These are phyloP conservation scores for Zopfia rhizophila DNA, from an alignment of 2,329 filamentous ascomycete genomes.

Conservation along the genomic window DNA sequence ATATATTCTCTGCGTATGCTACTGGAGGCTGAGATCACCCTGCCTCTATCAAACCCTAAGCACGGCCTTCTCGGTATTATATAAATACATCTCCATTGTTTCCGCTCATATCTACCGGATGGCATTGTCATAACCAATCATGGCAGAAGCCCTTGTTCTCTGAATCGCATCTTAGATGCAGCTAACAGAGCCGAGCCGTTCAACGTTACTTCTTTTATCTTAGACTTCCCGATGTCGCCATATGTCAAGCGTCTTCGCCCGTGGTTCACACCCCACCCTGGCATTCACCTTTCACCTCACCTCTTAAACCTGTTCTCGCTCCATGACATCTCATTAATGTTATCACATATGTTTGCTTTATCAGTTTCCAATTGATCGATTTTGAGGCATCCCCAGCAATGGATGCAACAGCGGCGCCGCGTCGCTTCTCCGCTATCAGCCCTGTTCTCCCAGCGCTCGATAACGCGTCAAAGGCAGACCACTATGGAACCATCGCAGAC, in stretches of 20 bases:
- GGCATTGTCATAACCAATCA: too few relatives aligned
- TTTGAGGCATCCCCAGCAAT: conserved; percentile 34
- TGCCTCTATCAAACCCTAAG: too few relatives aligned
- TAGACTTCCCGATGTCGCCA: conserved; percentile 27
- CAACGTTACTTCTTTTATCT: conserved; percentile 19
- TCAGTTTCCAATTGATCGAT: conserved; percentile 32
- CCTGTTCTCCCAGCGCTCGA: conserved; percentile 37
- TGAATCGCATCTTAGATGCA: too few relatives aligned
- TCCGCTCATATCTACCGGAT: too few relatives aligned
- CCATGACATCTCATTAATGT: conserved; percentile 5
- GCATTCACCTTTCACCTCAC: conserved; percentile 9
- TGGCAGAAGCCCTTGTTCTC: too few relatives aligned
- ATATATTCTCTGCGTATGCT: too few relatives aligned
- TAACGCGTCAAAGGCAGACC: conserved; percentile 28
- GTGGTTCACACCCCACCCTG: conserved; percentile 18
- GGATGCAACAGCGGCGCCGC: conserved; percentile 41
- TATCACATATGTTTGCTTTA: conserved; percentile 13
- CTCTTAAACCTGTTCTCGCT: conserved; percentile 12
- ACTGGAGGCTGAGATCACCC: too few relatives aligned
- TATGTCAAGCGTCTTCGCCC: conserved; percentile 20
- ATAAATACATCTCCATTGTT: too few relatives aligned
- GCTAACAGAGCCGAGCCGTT: too few relatives aligned
- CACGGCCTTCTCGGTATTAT: too few relatives aligned
- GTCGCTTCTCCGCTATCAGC: conserved; percentile 42
- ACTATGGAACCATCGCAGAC: conserved; percentile 41